Percentiles rank a stretch among this genome's conserved stretches.
Conservation (phyloP, 129 eudicot genomes). For the Centaurea solstitialis region DNA sequence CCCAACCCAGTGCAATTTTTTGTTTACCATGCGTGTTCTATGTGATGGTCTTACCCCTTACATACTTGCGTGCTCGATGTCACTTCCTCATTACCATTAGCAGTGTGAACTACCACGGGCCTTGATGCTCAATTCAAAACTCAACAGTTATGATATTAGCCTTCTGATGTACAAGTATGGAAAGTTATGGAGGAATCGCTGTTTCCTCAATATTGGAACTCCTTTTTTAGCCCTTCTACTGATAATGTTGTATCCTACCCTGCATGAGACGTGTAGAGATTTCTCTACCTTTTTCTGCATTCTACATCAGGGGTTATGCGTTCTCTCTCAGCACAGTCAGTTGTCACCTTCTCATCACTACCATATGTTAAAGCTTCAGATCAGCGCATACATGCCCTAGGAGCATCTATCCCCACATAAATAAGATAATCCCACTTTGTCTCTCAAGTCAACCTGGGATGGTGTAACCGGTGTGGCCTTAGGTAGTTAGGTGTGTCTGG, state of each 20-base stretch:
- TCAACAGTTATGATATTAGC: background rate
- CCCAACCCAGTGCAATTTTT: background rate
- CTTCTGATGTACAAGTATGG: background rate
- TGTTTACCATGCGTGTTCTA: background rate
- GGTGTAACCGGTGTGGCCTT: background rate
- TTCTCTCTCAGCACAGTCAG: background rate
- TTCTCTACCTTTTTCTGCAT: background rate
- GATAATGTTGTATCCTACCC: background rate
- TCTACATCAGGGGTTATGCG: background rate
- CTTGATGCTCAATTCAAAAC: background rate
- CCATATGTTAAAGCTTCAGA: background rate
- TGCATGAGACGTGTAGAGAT: background rate
- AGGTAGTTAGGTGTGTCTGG: background rate
- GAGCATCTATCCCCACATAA: background rate
- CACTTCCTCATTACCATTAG: background rate
- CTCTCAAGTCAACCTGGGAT: background rate
- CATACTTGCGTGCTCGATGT: background rate
- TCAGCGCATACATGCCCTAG: background rate
- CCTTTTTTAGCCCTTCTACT: background rate
- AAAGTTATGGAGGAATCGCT: background rate
- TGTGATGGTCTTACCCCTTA: background rate
- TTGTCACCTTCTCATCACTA: background rate
- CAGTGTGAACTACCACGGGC: background rate
- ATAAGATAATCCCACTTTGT: background rate
- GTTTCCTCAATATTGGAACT: background rate